Evolutionary conservation across 768 basidiomycete genomes (phyloP).

Genomic region (Mycena haematopus): DNA sequence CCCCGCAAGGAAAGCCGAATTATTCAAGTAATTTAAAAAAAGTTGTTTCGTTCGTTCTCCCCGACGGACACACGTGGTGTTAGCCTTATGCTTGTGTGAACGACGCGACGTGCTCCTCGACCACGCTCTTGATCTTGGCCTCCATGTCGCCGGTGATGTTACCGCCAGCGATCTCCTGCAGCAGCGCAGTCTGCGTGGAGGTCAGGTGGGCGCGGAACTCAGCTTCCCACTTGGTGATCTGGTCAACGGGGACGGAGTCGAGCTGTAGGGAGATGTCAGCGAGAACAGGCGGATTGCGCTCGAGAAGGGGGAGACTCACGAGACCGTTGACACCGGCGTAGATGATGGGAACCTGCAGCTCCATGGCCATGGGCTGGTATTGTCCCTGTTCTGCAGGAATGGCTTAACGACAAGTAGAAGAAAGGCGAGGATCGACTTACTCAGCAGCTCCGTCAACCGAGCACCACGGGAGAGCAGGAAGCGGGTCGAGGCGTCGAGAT

Average conservation of each 20-base stretch:
- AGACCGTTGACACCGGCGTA: constrained; percentile 99
- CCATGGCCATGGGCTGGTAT: constrained; percentile 93
- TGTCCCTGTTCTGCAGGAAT: constrained; percentile 88
- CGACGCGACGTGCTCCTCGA: constrained; percentile 81
- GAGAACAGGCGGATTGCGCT: not conserved
- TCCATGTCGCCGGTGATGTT: constrained; percentile 90
- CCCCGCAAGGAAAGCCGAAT: too few species aligned
- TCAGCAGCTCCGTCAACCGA: constrained; percentile 95
- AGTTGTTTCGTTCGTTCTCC: too few species aligned
- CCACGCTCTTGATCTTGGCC: constrained; percentile 92
- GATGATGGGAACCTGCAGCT: constrained; percentile 98
- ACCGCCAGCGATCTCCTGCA: constrained; percentile 85
- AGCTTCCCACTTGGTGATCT: constrained; percentile 92
- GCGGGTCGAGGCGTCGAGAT: constrained; percentile 98
- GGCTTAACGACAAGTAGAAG: not conserved
- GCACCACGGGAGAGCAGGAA: constrained; percentile 98
- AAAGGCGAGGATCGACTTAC: constrained; percentile 48
- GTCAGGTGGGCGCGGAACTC: constrained; percentile 91
- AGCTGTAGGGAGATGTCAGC: constrained; percentile 56
- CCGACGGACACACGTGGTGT: too few species aligned
- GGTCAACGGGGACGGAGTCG: constrained; percentile 92
- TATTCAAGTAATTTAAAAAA: too few species aligned
- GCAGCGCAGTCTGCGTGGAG: constrained; percentile 73
- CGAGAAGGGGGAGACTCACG: constrained; percentile 49
- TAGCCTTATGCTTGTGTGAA: too few species aligned